phyloP scores from a whole-genome alignment of 2,329 filamentous ascomycete genomes.

The Alternaria solani region DNA sequence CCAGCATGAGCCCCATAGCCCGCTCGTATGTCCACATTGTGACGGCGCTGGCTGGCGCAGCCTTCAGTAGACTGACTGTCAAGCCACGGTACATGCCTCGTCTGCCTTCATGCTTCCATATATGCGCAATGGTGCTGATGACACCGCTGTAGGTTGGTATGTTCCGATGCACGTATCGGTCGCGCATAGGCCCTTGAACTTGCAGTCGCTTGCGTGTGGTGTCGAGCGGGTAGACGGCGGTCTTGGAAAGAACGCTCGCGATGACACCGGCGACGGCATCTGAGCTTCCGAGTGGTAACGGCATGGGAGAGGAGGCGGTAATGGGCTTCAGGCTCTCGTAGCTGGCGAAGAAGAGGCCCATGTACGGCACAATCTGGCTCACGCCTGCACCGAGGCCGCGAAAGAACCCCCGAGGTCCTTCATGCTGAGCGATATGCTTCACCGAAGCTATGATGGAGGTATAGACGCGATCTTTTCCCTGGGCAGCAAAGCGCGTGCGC shows the following conservation, averaged over 20 bases:
- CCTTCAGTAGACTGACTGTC: slow-evolving; percentile 88
- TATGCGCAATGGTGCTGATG: slow-evolving; percentile 69
- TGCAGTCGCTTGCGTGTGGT: slow-evolving; percentile 92
- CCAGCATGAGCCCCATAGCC: slow-evolving; percentile 67
- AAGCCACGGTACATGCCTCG: slow-evolving; percentile 87
- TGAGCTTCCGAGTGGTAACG: slow-evolving; percentile 74
- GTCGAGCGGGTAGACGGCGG: slow-evolving; percentile 89
- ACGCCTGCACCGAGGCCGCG: slow-evolving; percentile 83
- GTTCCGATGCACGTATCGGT: slow-evolving; percentile 80
- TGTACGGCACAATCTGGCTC: slow-evolving; percentile 90
- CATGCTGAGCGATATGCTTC: slow-evolving; percentile 74
- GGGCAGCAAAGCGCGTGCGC: slow-evolving; percentile 94
- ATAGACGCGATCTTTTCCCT: slow-evolving; percentile 84
- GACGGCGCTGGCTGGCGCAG: slow-evolving; percentile 88
- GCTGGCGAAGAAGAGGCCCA: slow-evolving; percentile 93
- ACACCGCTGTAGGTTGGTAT: slow-evolving; percentile 84
- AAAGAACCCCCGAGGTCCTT: slow-evolving; percentile 85
- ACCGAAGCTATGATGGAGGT: slow-evolving; percentile 73
- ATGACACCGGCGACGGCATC: slow-evolving; percentile 84
- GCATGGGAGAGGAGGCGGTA: slow-evolving; percentile 59
- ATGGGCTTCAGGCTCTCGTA: slow-evolving; percentile 76
- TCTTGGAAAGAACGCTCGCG: slow-evolving; percentile 85
- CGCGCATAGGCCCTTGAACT: slow-evolving; percentile 88
- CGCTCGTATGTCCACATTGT: slow-evolving; percentile 96
- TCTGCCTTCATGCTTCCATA: slow-evolving; percentile 75